Base-by-base conservation (phyloP, 73 alveolate genomes). In the Paramecium sonneborni region DNA sequence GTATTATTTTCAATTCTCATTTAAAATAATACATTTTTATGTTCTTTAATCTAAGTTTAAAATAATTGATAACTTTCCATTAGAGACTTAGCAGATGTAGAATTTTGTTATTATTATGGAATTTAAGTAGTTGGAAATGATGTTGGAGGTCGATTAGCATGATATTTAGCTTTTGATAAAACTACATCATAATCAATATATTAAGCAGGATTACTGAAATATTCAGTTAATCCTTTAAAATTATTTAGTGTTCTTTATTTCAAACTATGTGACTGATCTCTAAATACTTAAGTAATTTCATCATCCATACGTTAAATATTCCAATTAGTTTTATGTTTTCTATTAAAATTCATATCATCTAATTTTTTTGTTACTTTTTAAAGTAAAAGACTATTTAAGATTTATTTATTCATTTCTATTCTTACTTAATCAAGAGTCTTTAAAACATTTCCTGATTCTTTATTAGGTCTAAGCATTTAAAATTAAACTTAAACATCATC, bases 171-270 rank as follows among this genome's bases (percentile, higher is more conserved):
- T 23, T 44, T 79, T 3, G 90, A 37, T 23, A 79, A 24, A 8
- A 79, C 90, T 0, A 79, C 72, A 41, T 79, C 90, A 44, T 79
- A 79, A 79, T 79, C 90, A 4, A 79, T 79, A 12, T 79, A 79
- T 46, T 79, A 79, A 9, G 90, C 90, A 39, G 90, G 90, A 79
- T 79, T 79, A 43, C 62, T 30, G 43, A 79, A 79, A 44, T 79
- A 79, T 46, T 79, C 90, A 14, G 90, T 79, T 34, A 79, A 44
- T 8, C 90, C 90, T 79, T 79, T 79, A 46, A 79, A 79, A 24
- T 79, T 79, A 6, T 79, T 79, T 24, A 79, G 21, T 38, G 90
- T 79, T 46, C 74, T 38, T 41, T 23, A 11, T 79, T 79, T 79
- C 7, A 79, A 34, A 2, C 76, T 5, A 14, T 79, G 55, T 14